These are phyloP conservation scores for Balamuthia mandrillaris DNA, from an alignment of 208 protist genomes.

Conservation along the genomic window DNA sequence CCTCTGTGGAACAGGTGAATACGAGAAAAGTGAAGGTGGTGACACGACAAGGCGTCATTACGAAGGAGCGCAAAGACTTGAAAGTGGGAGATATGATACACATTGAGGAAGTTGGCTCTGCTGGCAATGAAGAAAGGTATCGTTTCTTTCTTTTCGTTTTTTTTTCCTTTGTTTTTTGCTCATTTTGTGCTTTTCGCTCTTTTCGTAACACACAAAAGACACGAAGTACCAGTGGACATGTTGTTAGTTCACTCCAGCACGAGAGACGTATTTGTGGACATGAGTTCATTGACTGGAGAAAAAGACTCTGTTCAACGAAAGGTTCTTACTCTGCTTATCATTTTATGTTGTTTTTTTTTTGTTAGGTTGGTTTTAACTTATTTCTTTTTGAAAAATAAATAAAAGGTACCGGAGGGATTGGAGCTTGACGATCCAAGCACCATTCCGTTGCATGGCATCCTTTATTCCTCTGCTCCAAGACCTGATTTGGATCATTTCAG, in stretches of 20 bases:
- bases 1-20: conserved; percentile 22
- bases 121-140: not conserved
- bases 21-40: conserved; percentile 29
- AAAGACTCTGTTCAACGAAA: conserved; percentile 43
- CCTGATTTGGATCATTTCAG: conserved; percentile 35
- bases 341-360: no score
- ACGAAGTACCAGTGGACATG: conserved; percentile 30
- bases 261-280: conserved; percentile 22
- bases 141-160: no score
- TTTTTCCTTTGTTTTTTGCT: no score
- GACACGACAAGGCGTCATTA: not conserved
- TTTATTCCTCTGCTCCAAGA: conserved; percentile 12
- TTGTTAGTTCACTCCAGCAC: conserved; percentile 23
- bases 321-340: no score
- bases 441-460: conserved; percentile 15
- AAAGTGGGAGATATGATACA: conserved; percentile 11
- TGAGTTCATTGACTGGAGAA: conserved; percentile 31
- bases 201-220: no score
- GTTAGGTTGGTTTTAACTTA: no score
- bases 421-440: not conserved
- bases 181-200: no score
- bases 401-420: conserved; percentile 9
- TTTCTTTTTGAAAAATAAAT: no score
- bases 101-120: not conserved
- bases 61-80: conserved; percentile 34